These are phyloP conservation scores for Pontederia paniculata DNA, from an alignment of 176 grass and related monocot genomes.

Conservation along the genomic window DNA sequence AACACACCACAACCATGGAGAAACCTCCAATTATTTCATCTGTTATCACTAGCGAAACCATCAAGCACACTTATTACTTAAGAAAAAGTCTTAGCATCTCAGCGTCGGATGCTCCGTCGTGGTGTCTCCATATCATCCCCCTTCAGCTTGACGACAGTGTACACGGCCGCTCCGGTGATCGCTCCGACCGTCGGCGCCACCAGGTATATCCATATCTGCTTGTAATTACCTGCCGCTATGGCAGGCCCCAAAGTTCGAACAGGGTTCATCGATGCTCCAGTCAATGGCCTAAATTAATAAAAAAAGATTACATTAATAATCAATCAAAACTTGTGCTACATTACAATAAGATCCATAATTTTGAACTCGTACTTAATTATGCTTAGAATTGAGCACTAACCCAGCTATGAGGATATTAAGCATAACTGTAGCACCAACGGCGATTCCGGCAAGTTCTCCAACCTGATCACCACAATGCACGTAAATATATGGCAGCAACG, in stretches of 20 bases:
- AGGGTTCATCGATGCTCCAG: slow-evolving; percentile 84
- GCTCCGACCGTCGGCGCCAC: slow-evolving; percentile 67
- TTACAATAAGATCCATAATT: not conserved
- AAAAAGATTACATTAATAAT: not conserved
- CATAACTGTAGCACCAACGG: slow-evolving; percentile 63
- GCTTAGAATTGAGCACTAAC: slow-evolving; percentile 13
- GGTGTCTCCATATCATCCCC: slow-evolving; percentile 58
- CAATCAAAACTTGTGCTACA: not conserved
- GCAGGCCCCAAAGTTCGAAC: slow-evolving; percentile 82
- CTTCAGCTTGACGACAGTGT: slow-evolving; percentile 72
- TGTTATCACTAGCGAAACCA: no score
- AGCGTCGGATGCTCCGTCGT: slow-evolving; percentile 72
- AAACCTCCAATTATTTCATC: no score
- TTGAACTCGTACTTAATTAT: not conserved
- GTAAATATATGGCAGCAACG: no score
- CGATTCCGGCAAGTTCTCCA: slow-evolving; percentile 71
- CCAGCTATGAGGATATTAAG: slow-evolving; percentile 84
- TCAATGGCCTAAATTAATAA: slow-evolving; percentile 40
- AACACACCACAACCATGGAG: no score
- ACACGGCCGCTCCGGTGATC: slow-evolving; percentile 46
- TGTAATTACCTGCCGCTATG: slow-evolving; percentile 75
- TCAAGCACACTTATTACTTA: no score
- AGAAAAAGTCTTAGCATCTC: no score
- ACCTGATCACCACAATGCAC: slow-evolving; percentile 27
- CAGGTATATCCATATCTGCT: slow-evolving; percentile 87